These are phyloP conservation scores for Amanita pallidorosea DNA, from an alignment of 768 basidiomycete species.

Conservation along the genomic window DNA sequence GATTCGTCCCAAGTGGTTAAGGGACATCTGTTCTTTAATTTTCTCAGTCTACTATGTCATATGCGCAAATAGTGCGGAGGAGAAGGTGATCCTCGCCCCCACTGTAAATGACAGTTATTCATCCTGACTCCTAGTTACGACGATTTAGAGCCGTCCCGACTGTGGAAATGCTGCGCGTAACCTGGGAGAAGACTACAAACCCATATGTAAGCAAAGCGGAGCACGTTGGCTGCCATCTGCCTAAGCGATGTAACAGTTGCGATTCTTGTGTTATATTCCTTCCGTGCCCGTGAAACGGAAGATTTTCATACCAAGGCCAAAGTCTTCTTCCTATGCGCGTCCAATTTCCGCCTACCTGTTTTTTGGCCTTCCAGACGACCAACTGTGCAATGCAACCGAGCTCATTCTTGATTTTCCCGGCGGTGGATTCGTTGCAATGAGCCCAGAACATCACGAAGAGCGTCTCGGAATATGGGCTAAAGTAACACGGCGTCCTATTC, in stretches of 20 bases:
- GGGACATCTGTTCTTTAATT: constrained; percentile 75
- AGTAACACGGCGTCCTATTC: constrained; percentile 64
- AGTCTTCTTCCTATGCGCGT: constrained; percentile 62
- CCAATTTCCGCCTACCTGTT: constrained; percentile 81
- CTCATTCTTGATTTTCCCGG: constrained; percentile 91
- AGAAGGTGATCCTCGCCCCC: constrained; percentile 54
- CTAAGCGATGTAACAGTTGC: constrained; percentile 37
- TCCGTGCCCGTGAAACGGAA: constrained; percentile 55
- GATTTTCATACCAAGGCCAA: constrained; percentile 75
- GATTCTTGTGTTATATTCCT: constrained; percentile 52
- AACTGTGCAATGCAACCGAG: constrained; percentile 60
- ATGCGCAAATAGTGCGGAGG: constrained; percentile 85
- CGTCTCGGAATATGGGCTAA: constrained; percentile 81
- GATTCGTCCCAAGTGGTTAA: constrained; percentile 84
- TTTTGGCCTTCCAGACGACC: constrained; percentile 58
- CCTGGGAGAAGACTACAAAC: constrained; percentile 96
- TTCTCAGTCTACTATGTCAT: constrained; percentile 86
- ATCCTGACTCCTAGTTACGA: constrained; percentile 32
- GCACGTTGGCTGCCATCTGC: neutral
- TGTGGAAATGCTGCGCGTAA: constrained; percentile 89
- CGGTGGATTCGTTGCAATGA: constrained; percentile 95
- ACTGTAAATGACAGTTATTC: neutral
- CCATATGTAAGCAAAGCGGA: constrained; percentile 55
- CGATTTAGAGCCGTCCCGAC: constrained; percentile 89
- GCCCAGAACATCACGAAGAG: constrained; percentile 94